Base-by-base conservation (phyloP, 2,329 filamentous ascomycete species). In the Pseudogymnoascus sp. region DNA sequence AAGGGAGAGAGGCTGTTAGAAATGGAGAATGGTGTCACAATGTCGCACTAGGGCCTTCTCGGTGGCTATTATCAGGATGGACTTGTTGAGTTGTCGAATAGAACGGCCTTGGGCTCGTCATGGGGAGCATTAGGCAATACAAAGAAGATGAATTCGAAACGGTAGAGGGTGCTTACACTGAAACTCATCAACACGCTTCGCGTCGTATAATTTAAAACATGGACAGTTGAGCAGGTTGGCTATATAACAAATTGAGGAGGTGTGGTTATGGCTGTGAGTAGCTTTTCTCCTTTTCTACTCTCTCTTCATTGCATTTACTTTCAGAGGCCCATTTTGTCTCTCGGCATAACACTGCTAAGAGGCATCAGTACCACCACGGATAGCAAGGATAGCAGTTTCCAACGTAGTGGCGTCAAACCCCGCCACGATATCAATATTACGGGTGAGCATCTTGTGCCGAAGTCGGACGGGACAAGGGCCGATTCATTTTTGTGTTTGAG, bases 181-280 rank as follows among this genome's bases (percentile, higher is more conserved):
- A 9, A 31, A 10, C 7, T 31, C 7, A 62, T 74, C 13, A 73
- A 76, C 42, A 78, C 75, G 1, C 62, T 74, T 0, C 74, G 79
- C 62, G 74, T 75, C 0, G 75, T 73, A 35, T 79, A 79, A 65
- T 69, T 81, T 64, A 82, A 82, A 68, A 82, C 78, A 0, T 82
- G 79, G 79, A 81, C 79, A 0, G 77, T 75, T 21, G 75, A 78
- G 7, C 74, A 73, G 29, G 73, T 73, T 7, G 75, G 78, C 7
- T 78, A 77, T 59, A 77, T 78, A 1, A 79, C 79, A 0, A 82
- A 82, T 56, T 79, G 80, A 11, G 79, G 79, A 0, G 80, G 80
- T 80, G 79, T 1, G 80, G 80, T 1, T 68, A 77, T 0, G 80
- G 80, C 6, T 77, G 74, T 75, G 66, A 65, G 71, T 67, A 9